Percentiles rank a stretch among this genome's conserved stretches.
These are phyloP conservation scores for Aaosphaeria arxii DNA, from an alignment of 2,329 filamentous ascomycete genomes.

Conservation along the genomic window DNA sequence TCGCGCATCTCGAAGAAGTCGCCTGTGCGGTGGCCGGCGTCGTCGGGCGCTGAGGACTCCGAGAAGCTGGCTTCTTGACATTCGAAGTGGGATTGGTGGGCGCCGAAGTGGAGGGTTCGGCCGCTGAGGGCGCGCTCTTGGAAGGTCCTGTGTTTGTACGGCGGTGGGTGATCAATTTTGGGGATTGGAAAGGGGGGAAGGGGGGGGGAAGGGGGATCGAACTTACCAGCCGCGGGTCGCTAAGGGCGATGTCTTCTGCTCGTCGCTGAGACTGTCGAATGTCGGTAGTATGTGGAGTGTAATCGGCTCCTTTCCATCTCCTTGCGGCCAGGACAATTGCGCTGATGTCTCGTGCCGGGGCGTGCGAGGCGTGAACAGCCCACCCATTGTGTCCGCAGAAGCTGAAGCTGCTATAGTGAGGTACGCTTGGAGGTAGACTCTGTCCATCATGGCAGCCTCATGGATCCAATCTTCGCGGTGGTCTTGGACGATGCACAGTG, in stretches of 20 bases:
- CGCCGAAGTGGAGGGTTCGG: constrained; percentile 3
- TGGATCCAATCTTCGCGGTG: constrained; percentile 5
- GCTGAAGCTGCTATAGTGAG: constrained; percentile 3
- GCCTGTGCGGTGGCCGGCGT: neutral
- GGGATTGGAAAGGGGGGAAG: too few species aligned
- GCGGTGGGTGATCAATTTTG: too few species aligned
- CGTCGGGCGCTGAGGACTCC: neutral
- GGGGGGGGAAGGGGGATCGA: too few species aligned
- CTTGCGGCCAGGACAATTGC: constrained; percentile 1
- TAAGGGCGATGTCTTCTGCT: neutral
- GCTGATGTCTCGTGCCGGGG: neutral
- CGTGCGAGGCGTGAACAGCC: constrained; percentile 1
- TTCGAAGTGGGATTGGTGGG: constrained; percentile 2
- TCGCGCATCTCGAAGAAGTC: constrained; percentile 1
- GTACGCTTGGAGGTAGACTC: constrained; percentile 1
- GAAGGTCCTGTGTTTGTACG: neutral
- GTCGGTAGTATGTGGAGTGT: neutral
- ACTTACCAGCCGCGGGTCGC: constrained; percentile 3
- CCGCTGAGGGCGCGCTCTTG: constrained; percentile 3
- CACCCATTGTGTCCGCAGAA: constrained; percentile 1
- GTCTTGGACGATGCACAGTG: constrained; percentile 8
- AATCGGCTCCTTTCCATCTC: neutral
- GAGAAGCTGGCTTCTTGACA: constrained; percentile 3
- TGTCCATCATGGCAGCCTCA: constrained; percentile 2
- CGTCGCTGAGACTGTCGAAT: constrained; percentile 1